Evolutionary conservation across 179 eudicot genomes (phyloP).

Genomic region (Silene noctiflora): DNA sequence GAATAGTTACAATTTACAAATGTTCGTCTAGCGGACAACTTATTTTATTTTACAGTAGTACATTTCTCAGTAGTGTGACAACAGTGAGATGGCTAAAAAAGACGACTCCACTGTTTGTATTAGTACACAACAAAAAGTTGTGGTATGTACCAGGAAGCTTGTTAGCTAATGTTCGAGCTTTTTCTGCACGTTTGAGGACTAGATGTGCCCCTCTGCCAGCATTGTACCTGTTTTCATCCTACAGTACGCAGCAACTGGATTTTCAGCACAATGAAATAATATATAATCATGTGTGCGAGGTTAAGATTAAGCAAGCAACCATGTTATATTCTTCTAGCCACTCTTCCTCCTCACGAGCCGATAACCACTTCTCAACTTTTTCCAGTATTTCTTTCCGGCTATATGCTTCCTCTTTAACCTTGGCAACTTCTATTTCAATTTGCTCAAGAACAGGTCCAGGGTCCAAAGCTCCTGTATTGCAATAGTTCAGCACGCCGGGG

Average conservation of each 20-base stretch:
- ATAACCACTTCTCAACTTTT: conserved; percentile 88
- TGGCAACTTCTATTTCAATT: conserved; percentile 74
- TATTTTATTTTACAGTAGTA: neutral
- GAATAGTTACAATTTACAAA: neutral
- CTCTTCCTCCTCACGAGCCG: conserved; percentile 92
- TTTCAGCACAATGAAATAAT: neutral
- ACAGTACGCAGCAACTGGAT: conserved; percentile 20
- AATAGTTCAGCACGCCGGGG: conserved; percentile 7
- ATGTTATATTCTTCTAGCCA: conserved; percentile 98
- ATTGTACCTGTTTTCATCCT: conserved; percentile 97
- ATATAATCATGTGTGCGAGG: neutral
- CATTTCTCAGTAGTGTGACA: too few relatives aligned
- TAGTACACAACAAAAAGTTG: conserved; percentile 33
- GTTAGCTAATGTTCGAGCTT: conserved; percentile 76
- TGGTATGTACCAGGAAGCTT: conserved; percentile 47
- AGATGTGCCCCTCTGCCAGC: conserved; percentile 96
- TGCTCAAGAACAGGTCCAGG: conserved; percentile 68
- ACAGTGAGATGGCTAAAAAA: conserved; percentile 43
- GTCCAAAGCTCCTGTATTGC: conserved; percentile 66
- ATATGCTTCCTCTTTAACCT: conserved; percentile 85
- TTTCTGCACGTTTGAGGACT: conserved; percentile 91
- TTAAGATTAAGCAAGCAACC: conserved; percentile 34
- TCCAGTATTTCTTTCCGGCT: conserved; percentile 92
- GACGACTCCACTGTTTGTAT: conserved; percentile 53
- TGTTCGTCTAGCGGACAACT: neutral